Base-by-base conservation (phyloP, 345 rosid genomes). In the Microthlaspi erraticum region DNA sequence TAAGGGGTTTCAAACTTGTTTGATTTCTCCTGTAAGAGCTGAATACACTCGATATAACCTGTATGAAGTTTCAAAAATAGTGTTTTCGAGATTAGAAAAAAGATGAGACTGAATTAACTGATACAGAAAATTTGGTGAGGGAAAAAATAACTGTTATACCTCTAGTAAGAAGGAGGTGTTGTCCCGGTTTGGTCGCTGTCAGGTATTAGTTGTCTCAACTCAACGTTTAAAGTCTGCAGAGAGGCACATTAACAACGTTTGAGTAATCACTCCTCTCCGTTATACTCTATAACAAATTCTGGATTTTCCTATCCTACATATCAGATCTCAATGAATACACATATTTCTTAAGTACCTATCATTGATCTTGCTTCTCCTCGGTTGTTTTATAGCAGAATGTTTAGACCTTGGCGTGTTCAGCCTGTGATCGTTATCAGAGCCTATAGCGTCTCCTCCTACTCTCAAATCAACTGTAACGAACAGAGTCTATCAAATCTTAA, bases 361-460 rank as follows among this genome's bases (percentile, higher is more conserved):
- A 72, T 90, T 95, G 71, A 95, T 95, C 81, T 95, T 95, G 83
- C 99, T 92, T 76, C 99, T 86, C 66, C 99, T 74, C 26, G 97
- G 88, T 80, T 92, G 98, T 81, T 95, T 97, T 0, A 98, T 95
- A 5, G 99, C 94, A 43, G 99, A 95, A 81, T 95, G 99, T 80
- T 95, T 95, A 58, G 99, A 95, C 62, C 97, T 84, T 2, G 96
- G 96, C 5, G 97, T 92, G 83, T 81, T 86, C 11, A 85, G 83
- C 78, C 85, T 90, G 82, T 86, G 93, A n/a, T 92, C 98, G 7
- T 70, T 77, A 42, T 75, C 69, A 41, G 80, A 70, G 71, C 80
- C 83, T 83, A 81, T 87, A 17, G 81, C 87, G 5, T 86, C 91
- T 66, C 85, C 83, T 76, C 83, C 84, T 56, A 92, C 85, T 51